Base-by-base conservation (phyloP, 208 protist genomes). In the Acanthamoeba lugdunensis region DNA sequence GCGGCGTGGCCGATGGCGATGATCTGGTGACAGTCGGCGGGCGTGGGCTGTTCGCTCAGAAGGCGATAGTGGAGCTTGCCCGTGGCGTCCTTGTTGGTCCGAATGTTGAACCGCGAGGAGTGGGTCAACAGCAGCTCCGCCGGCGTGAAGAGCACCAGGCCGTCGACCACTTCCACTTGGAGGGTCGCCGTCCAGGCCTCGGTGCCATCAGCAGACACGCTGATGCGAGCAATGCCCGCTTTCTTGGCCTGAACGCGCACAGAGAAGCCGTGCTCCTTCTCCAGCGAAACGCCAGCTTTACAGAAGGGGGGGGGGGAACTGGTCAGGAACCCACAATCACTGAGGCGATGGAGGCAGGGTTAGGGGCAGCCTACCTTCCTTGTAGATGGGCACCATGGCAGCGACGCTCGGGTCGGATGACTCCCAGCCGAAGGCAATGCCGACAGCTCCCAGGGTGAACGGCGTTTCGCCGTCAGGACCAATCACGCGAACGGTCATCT, bases 11-110 rank as follows among this genome's bases (percentile, higher is more conserved):
- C 73, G 25, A 82, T 11, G 45, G 37, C 37, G 18, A 82, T 82
- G 73, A 82, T 82, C 73, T 73, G 84, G 9, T 90, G 84, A n/a
- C 84, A 90, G 58, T 90, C 84, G 30, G 84, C 84, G 23, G 84
- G 30, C 30, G 84, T 73, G 25, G 84, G 84, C 63, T 90, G 84
- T 28, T 90, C 84, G 33, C 84, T 90, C 30, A 90, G 84, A 41
- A 90, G 63, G 13, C 84, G 84, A 28, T 90, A 90, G 16, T 90
- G 84, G 63, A 90, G 84, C 84, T 90, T 90, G 56, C 54, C 54
- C 37, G 84, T 82, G 75, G 28, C 63, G 87, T 94, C 90, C 61
- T 87, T 82, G 77, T 94, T 94, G 6, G 90, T 94, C n/a, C 90
- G 90, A 25, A 94, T 87, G 37, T 21, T 21, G 41, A 54, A 82